Conservation (phyloP, 805 yeast genomes). For the Candida sphagnicola region DNA sequence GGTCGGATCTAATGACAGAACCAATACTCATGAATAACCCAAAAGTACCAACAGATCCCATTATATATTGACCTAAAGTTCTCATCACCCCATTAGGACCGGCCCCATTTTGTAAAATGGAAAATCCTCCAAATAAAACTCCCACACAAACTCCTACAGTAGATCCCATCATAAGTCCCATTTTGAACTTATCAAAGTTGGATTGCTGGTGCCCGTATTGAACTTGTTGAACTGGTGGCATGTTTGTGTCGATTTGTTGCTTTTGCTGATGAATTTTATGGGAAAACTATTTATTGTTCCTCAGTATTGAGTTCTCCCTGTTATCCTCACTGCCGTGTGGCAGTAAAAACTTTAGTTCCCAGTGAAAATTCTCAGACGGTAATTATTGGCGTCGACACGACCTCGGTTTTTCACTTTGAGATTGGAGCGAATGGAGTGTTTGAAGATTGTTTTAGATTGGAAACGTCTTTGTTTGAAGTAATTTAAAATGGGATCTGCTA, state of each 20-base stretch:
- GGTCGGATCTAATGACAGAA: slow-evolving; percentile 81
- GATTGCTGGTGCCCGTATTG: slow-evolving; percentile 59
- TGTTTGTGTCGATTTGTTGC: too few species aligned
- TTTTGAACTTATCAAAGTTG: slow-evolving; percentile 92
- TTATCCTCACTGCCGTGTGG: too few species aligned
- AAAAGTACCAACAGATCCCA: slow-evolving; percentile 95
- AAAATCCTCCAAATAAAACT: slow-evolving; percentile 87
- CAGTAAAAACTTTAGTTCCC: background rate
- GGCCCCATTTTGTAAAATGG: slow-evolving; percentile 91
- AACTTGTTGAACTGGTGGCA: slow-evolving; percentile 70
- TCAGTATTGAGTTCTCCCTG: too few species aligned
- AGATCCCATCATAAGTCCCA: slow-evolving; percentile 97
- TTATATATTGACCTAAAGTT: slow-evolving; percentile 93
- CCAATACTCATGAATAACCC: slow-evolving; percentile 97
- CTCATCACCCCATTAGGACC: slow-evolving; percentile 97
- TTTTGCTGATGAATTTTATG: too few species aligned
- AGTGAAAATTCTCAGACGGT: background rate
- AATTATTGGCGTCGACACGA: too few species aligned
- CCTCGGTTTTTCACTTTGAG: too few species aligned
- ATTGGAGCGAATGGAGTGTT: too few species aligned
- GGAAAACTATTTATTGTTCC: too few species aligned
- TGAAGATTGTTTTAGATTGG: too few species aligned
- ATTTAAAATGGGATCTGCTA: slow-evolving; percentile 53
- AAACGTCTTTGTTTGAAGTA: too few species aligned
- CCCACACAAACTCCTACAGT: slow-evolving; percentile 94